Evolutionary conservation across 257 asterid species (phyloP).

Genomic region (Ajuga chamaepitys): DNA sequence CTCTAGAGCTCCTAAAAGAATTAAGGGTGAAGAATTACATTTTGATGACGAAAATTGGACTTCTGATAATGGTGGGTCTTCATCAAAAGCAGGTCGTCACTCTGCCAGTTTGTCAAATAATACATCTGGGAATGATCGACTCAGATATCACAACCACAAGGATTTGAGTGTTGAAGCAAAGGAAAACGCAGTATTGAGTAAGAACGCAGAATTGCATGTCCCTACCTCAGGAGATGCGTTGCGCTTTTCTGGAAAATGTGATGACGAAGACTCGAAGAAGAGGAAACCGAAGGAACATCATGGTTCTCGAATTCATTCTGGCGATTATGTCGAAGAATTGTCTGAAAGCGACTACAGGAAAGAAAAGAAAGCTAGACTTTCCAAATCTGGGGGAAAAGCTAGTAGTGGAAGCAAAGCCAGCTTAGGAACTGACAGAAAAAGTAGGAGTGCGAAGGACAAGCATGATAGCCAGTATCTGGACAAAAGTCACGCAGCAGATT

Average conservation of each 20-base stretch:
- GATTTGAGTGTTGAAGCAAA: slow-evolving; percentile 35
- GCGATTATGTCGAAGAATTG: slow-evolving; percentile 34
- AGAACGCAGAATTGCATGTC: slow-evolving; percentile 29
- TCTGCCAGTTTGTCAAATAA: slow-evolving; percentile 42
- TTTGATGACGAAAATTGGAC: slow-evolving; percentile 47
- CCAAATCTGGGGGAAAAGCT: slow-evolving; percentile 60
- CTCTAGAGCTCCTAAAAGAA: slow-evolving; percentile 59
- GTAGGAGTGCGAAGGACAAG: slow-evolving; percentile 34
- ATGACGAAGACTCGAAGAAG: slow-evolving; percentile 49
- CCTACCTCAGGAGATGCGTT: slow-evolving; percentile 43
- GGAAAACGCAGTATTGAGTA: slow-evolving; percentile 23
- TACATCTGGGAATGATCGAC: slow-evolving; percentile 37
- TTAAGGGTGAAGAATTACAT: slow-evolving; percentile 44
- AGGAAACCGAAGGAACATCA: slow-evolving; percentile 44
- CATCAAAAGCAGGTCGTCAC: slow-evolving; percentile 47
- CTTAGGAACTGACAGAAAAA: slow-evolving; percentile 33
- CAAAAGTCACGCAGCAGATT: slow-evolving; percentile 37
- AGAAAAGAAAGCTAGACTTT: slow-evolving; percentile 70
- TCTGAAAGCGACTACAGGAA: slow-evolving; percentile 44
- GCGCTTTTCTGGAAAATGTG: slow-evolving; percentile 31
- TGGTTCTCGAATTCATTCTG: slow-evolving; percentile 26
- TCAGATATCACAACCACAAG: slow-evolving; percentile 29
- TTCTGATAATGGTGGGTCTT: slow-evolving; percentile 46
- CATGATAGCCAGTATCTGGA: slow-evolving; percentile 27
- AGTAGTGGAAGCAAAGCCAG: slow-evolving; percentile 38